Base-by-base conservation (phyloP, 352 stramenopile species). In the Phytophthora tubulina region DNA sequence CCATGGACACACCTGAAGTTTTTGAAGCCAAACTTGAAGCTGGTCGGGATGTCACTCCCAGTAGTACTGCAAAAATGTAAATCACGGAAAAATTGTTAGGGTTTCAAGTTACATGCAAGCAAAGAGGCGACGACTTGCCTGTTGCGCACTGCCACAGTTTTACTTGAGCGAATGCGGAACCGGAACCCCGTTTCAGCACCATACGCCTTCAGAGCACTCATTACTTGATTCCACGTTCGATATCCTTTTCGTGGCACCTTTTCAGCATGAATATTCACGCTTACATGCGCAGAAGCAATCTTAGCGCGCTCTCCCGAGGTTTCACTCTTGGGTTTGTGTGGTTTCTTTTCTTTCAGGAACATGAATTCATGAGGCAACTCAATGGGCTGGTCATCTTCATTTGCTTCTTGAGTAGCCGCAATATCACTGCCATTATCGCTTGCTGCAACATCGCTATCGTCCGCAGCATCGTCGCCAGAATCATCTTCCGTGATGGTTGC, bases 1-100 rank as follows among this genome's bases (percentile, higher is more conserved):
- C 59, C 49, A 30, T 67, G 59, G 7, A 50, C 60, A 15, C 59
- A 67, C 2, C 59, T 48, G 30, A 39, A 60, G 9, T 53, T 67
- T 36, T 44, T 59, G 11, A 67, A 67, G 15, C 59, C 59, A 21
- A 17, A 53, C 36, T 3, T 35, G 11, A 63, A 10, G n/a, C n/a
- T n/a, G n/a, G n/a, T n/a, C n/a, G 38, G 38, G 10, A 44, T 44
- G 6, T 44, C 38, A 44, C 6, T 4, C 3, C 6, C 38, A 15
- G 8, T 4, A 44, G 10, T 15, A 7, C 38, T 44, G 15, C 6
- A 44, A 44, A 6, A 15, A 44, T 10, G 11, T 44, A 14, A 15
- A 6, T n/a, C n/a, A n/a, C n/a, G n/a, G n/a, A n/a, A n/a, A n/a
- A n/a, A n/a, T n/a, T n/a, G n/a, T n/a, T n/a, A n/a, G n/a, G n/a